Conservation (phyloP, 805 yeast genomes). For the Dipodascus geniculatus region DNA sequence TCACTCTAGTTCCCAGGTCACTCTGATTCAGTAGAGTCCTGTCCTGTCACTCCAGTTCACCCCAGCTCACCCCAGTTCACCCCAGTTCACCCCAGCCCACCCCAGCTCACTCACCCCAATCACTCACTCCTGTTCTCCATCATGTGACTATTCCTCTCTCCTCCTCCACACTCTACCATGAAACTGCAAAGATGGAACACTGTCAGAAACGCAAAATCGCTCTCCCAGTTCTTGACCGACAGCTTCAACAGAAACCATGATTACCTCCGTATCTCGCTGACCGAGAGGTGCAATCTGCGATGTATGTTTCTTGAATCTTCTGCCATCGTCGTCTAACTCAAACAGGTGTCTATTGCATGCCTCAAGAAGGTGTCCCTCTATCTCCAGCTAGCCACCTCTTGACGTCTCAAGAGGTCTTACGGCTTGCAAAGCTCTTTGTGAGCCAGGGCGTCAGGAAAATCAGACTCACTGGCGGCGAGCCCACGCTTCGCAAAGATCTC, state of each 20-base stretch:
- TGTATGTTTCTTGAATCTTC: slow-evolving; percentile 11
- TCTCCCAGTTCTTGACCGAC: slow-evolving; percentile 35
- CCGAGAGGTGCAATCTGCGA: slow-evolving; percentile 39
- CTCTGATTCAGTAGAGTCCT: too few species aligned
- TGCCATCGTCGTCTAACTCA: background rate
- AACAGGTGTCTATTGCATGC: slow-evolving; percentile 38
- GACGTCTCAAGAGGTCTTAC: slow-evolving; percentile 33
- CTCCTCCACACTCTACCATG: slow-evolving; percentile 10
- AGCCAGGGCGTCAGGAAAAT: slow-evolving; percentile 39
- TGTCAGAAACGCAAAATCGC: slow-evolving; percentile 17
- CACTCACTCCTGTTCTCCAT: background rate
- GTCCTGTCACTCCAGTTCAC: too few species aligned
- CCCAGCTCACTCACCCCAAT: too few species aligned
- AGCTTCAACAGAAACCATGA: slow-evolving; percentile 35
- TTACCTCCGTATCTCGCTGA: slow-evolving; percentile 38
- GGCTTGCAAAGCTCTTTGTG: slow-evolving; percentile 34
- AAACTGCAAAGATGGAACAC: slow-evolving; percentile 4
- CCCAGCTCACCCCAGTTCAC: too few species aligned
- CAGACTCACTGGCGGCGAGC: slow-evolving; percentile 46
- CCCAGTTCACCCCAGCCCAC: too few species aligned
- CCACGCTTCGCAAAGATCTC: slow-evolving; percentile 40
- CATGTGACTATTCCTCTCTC: background rate
- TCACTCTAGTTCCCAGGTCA: too few species aligned
- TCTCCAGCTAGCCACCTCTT: slow-evolving; percentile 32
- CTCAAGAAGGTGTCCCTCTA: slow-evolving; percentile 42